Evolutionary conservation across 225 moss, liverwort and hornwort genomes (phyloP), one percentile per base, ranked within the genome.

Genomic region (Thuidium tamariscinum): DNA sequence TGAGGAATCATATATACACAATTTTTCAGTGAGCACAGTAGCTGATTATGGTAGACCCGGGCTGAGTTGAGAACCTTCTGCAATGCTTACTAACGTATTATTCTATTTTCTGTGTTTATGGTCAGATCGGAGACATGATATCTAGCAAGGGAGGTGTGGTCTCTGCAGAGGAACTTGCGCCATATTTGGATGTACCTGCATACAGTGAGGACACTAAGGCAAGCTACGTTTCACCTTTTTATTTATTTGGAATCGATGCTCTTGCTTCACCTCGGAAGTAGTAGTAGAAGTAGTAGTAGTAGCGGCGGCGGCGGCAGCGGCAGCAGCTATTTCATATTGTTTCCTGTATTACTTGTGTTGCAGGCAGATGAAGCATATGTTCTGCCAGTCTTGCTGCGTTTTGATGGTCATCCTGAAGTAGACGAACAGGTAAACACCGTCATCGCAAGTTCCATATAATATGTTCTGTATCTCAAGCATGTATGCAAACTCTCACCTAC

Each of bases 361-460:
- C 84, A 90, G 80, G 87, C 95, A 87, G 95, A 97, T 84, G 92
- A 95, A 85, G 91, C 95, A 37, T 94, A 91, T 87, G 95, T 95
- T 30, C 69, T 97, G 82, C 96, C 97, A 86, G 95, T 95, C 62
- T 91, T 96, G 57, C 89, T 94, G 30, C 94, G 93, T 65, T 95
- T 97, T 90, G 96, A 95, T 85, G 96, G 97, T 79, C 93, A 92
- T 87, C 95, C 95, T 79, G 95, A 96, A 88, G 95, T 96, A 82
- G 96, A 96, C 77, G 87, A 87, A 49, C 91, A 87, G 94, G 95
- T 93, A 74, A 44, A 65, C 80, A 49, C 41, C 39, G 63, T 78
- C 46, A 52, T 69, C 41, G 27, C 65, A 80, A 86, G 36, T 80
- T 85, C 16, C 9, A 23, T 49, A 48, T 54, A 74, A 37, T 52